Conservation (phyloP, 1,284 basidiomycete species). For the Moesziomyces aphidis region DNA sequence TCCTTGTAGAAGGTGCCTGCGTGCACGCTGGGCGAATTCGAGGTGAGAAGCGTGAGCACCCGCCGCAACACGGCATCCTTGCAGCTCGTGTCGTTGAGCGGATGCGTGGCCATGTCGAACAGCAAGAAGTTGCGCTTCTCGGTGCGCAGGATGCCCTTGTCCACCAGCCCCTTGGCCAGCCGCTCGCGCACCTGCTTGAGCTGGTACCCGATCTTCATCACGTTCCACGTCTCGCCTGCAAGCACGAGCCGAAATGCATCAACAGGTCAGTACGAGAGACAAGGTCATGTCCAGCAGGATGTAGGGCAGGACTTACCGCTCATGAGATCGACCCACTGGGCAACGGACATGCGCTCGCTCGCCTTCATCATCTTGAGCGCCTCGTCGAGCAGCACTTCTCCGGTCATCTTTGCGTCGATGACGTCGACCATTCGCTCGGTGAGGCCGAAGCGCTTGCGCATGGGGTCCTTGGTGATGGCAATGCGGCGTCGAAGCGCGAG, state of each 20-base stretch:
- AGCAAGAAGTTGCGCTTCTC: conserved; percentile 67
- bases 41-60: conserved; percentile 56
- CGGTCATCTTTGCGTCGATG: conserved; percentile 60
- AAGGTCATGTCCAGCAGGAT: background rate
- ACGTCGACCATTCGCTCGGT: conserved; percentile 62
- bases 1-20: conserved; percentile 58
- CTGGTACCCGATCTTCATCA: conserved; percentile 66
- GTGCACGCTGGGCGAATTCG: conserved; percentile 48
- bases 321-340: conserved; percentile 66
- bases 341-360: conserved; percentile 57
- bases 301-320: conserved; percentile 32
- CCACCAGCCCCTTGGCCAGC: conserved; percentile 65
- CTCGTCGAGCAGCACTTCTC: conserved; percentile 66
- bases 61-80: conserved; percentile 65
- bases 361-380: conserved; percentile 63
- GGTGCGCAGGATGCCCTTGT: conserved; percentile 67
- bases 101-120: conserved; percentile 68
- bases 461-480: conserved; percentile 50
- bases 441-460: conserved; percentile 40
- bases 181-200: conserved; percentile 67
- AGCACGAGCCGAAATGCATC: no score
- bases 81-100: conserved; percentile 58
- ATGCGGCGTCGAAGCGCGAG: conserved; percentile 63
- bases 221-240: conserved; percentile 66
- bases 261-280: background rate